A percentile compares a stretch with the other conserved stretches of the same genome.
Conservation (phyloP, 179 eudicot species). For the Spergularia azorica region DNA sequence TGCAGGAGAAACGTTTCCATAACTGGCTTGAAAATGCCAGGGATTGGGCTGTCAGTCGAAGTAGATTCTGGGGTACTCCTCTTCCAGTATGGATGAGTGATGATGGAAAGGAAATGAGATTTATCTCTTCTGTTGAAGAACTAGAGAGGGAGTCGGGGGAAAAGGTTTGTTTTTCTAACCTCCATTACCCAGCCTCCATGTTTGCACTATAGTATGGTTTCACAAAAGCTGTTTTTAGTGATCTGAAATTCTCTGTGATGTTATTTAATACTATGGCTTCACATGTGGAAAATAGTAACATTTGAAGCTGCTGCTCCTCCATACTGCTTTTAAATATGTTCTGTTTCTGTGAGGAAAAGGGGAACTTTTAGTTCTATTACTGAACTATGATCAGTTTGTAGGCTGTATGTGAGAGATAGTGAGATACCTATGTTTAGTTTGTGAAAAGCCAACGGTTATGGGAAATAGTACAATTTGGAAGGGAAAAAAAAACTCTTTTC, state of each 20-base stretch:
- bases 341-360: not conserved
- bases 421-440: not conserved
- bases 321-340: not conserved
- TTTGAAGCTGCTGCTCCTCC: not conserved
- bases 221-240: not conserved
- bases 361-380: not conserved
- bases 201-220: not conserved
- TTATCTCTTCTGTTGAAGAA: slow-evolving; percentile 74
- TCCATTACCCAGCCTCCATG: not conserved
- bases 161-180: slow-evolving; percentile 46
- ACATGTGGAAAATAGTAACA: not conserved
- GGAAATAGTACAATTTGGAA: no score
- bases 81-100: slow-evolving; percentile 94
- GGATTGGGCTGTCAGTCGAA: slow-evolving; percentile 98
- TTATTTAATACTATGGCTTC: slow-evolving; percentile 2
- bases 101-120: slow-evolving; percentile 72
- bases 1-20: slow-evolving; percentile 92
- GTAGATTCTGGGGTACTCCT: slow-evolving; percentile 99
- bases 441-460: not conserved
- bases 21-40: slow-evolving; percentile 99
- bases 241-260: not conserved
- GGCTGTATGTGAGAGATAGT: slow-evolving; percentile 30
- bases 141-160: slow-evolving; percentile 85
- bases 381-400: slow-evolving; percentile 19
- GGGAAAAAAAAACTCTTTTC: no score